A percentile compares a stretch with the other conserved stretches of the same genome.
Conservation (phyloP, 1,139 yeast genomes). For the Saccharomycopsis crataegensis region DNA sequence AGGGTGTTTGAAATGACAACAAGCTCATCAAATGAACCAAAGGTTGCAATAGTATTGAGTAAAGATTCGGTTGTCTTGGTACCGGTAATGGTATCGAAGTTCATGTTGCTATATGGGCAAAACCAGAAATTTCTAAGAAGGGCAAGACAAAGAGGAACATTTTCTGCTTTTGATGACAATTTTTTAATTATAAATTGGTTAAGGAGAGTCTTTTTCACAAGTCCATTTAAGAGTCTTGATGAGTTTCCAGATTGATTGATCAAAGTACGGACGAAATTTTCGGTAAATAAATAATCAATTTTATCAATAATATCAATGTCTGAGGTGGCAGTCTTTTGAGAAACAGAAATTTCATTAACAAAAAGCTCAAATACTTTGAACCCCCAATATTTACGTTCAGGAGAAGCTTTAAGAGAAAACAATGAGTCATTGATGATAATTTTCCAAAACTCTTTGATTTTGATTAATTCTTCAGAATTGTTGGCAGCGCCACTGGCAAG, state of each 20-base stretch:
- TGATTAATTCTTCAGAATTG: conserved; percentile 26
- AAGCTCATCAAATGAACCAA: conserved; percentile 26
- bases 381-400: conserved; percentile 85
- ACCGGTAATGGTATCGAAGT: conserved; percentile 74
- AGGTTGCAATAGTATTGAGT: conserved; percentile 25
- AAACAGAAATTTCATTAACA: conserved; percentile 23
- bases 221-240: conserved; percentile 59
- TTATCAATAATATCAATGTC: background rate
- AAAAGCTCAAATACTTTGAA: conserved; percentile 60
- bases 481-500: conserved; percentile 3
- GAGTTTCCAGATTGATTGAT: conserved; percentile 70
- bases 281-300: conserved; percentile 46
- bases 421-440: conserved; percentile 71
- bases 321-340: background rate
- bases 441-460: conserved; percentile 72
- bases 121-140: conserved; percentile 43
- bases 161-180: conserved; percentile 33
- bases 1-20: conserved; percentile 29
- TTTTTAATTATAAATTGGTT: conserved; percentile 34
- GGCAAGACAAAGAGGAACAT: conserved; percentile 33
- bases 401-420: conserved; percentile 69
- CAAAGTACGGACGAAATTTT: conserved; percentile 65
- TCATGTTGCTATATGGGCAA: conserved; percentile 50
- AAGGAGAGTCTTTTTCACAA: conserved; percentile 47
- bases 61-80: conserved; percentile 59